A percentile compares a stretch with the other conserved stretches of the same genome.
Evolutionary conservation across 1,284 basidiomycete genomes (phyloP).

Genomic region (Calocybe gambosa): DNA sequence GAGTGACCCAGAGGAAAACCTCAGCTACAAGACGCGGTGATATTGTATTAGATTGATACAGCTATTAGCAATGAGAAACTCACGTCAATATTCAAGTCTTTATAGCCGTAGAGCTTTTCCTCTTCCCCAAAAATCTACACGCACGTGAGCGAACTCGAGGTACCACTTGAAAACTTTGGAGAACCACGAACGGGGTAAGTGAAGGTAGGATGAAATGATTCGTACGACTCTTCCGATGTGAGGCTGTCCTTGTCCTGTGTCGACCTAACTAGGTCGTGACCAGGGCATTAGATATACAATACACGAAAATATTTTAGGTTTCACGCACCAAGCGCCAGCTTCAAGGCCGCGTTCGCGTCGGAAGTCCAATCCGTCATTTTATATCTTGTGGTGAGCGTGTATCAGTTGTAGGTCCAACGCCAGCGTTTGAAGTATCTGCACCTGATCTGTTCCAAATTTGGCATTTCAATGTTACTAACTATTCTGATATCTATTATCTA

Average conservation of each 20-base stretch:
- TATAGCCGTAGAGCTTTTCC: constrained; percentile 95
- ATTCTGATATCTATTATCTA: too few relatives aligned
- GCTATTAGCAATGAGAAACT: constrained; percentile 21
- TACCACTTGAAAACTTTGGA: neutral
- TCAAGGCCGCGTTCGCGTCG: constrained; percentile 77
- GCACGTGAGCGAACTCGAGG: neutral
- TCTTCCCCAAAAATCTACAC: constrained; percentile 87
- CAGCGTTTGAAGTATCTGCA: neutral
- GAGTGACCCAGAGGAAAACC: constrained; percentile 85
- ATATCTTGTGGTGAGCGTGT: neutral
- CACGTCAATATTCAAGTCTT: constrained; percentile 77
- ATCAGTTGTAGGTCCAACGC: neutral
- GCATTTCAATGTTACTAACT: too few relatives aligned
- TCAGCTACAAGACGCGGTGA: constrained; percentile 37
- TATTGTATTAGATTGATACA: neutral
- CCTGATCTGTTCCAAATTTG: neutral
- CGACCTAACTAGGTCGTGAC: constrained; percentile 47
- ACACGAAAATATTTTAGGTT: neutral
- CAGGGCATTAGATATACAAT: neutral
- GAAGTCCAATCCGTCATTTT: constrained; percentile 57
- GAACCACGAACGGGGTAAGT: constrained; percentile 71
- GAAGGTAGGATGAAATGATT: constrained; percentile 75
- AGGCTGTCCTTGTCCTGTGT: constrained; percentile 56
- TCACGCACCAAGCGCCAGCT: constrained; percentile 61
- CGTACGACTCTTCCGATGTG: constrained; percentile 52